These are phyloP conservation scores for Trichoderma virens DNA, from an alignment of 495 filamentous ascomycete species.

Conservation along the genomic window DNA sequence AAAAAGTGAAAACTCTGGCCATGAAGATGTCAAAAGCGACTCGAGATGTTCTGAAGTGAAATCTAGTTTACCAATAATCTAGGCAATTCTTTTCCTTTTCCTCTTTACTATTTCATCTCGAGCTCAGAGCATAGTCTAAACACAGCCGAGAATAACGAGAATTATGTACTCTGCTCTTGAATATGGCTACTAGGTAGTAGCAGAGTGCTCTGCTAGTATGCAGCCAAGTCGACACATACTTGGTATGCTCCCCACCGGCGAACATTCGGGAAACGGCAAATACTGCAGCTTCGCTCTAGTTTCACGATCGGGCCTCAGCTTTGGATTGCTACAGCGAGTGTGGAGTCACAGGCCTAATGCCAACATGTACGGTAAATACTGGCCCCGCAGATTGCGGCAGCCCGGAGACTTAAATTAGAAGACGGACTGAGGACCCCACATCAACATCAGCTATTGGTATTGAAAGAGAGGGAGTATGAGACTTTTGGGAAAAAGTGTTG, in stretches of 20 bases:
- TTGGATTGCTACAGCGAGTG: background rate
- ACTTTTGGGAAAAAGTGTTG: too few relatives aligned
- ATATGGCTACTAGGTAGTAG: too few relatives aligned
- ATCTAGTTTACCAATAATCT: too few relatives aligned
- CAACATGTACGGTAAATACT: background rate
- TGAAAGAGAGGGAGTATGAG: too few relatives aligned
- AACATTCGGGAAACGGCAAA: background rate
- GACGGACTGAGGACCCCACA: background rate
- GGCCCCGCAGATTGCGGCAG: background rate
- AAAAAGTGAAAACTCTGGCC: too few relatives aligned
- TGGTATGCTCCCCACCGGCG: background rate
- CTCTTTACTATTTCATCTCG: too few relatives aligned
- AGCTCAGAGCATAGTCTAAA: too few relatives aligned
- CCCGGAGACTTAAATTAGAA: slow-evolving; percentile 4
- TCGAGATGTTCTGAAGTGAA: too few relatives aligned
- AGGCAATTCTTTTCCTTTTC: too few relatives aligned
- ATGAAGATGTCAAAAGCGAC: too few relatives aligned
- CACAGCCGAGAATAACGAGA: too few relatives aligned
- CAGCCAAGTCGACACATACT: background rate
- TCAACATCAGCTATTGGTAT: background rate
- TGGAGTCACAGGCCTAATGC: background rate
- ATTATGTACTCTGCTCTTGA: too few relatives aligned
- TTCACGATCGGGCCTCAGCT: background rate
- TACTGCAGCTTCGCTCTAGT: background rate
- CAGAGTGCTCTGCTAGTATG: background rate